These are phyloP conservation scores for Ascodesmis nigricans DNA, from an alignment of 495 filamentous ascomycete species.

Conservation along the genomic window DNA sequence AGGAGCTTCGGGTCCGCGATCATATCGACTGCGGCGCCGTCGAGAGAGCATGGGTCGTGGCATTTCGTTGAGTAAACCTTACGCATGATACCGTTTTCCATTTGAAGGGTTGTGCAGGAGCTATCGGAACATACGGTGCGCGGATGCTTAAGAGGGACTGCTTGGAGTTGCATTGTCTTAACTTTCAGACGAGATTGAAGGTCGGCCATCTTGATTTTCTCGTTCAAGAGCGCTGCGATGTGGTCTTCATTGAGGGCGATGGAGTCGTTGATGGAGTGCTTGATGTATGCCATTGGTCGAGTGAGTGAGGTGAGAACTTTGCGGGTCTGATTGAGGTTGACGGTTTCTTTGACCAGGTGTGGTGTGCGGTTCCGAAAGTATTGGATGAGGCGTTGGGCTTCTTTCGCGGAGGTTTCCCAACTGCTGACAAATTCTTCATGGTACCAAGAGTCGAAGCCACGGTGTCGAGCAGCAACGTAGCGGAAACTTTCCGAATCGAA, in stretches of 20 bases:
- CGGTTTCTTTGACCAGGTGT: conserved; percentile 23
- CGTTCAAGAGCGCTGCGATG: conserved; percentile 10
- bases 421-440: conserved; percentile 22
- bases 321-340: conserved; percentile 25
- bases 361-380: conserved; percentile 18
- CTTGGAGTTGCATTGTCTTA: conserved; percentile 7
- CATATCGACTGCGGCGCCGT: conserved; percentile 5
- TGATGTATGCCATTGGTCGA: conserved; percentile 24
- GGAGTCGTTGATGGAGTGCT: conserved; percentile 21
- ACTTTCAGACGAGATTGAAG: conserved; percentile 16
- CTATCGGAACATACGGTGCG: conserved; percentile 3
- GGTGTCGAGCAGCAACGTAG: conserved; percentile 25
- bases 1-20: conserved; percentile 9
- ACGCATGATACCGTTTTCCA: conserved; percentile 8
- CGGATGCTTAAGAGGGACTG: conserved; percentile 5
- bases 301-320: conserved; percentile 23
- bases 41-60: conserved; percentile 12
- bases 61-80: conserved; percentile 12
- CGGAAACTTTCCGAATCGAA: conserved; percentile 30
- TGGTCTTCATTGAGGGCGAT: conserved; percentile 21
- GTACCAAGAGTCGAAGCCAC: conserved; percentile 19
- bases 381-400: conserved; percentile 20
- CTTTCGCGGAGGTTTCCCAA: conserved; percentile 24
- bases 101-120: conserved; percentile 5
- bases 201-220: conserved; percentile 12